Conservation (phyloP, 495 filamentous ascomycete genomes). For the Aspergillus olivimuriae region DNA sequence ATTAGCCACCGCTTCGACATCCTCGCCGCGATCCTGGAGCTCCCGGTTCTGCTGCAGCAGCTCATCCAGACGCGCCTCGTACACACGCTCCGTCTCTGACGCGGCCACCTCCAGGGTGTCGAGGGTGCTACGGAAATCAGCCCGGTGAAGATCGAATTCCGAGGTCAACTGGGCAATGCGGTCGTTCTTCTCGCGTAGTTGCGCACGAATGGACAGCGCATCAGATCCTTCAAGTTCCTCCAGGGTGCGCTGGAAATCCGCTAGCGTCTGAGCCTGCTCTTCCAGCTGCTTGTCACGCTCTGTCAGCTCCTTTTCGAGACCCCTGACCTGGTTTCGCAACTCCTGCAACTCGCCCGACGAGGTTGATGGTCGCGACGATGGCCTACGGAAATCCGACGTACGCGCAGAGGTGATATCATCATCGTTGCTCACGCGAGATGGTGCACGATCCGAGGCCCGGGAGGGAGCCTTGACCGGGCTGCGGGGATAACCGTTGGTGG, state of each 20-base stretch:
- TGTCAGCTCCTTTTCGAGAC: slow-evolving; percentile 59
- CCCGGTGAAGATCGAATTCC: slow-evolving; percentile 92
- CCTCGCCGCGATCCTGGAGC: slow-evolving; percentile 71
- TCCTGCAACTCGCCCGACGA: slow-evolving; percentile 44
- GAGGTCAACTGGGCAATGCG: slow-evolving; percentile 86
- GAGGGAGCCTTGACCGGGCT: slow-evolving; percentile 40
- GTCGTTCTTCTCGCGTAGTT: slow-evolving; percentile 93
- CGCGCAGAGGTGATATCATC: slow-evolving; percentile 29
- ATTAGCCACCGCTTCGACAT: slow-evolving; percentile 82
- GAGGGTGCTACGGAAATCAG: slow-evolving; percentile 93
- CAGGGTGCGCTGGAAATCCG: slow-evolving; percentile 49
- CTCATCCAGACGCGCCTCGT: slow-evolving; percentile 86
- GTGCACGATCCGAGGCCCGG: slow-evolving; percentile 36
- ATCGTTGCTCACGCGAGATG: slow-evolving; percentile 36
- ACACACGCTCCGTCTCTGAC: slow-evolving; percentile 95
- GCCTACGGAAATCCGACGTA: slow-evolving; percentile 37
- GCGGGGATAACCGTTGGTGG: slow-evolving; percentile 28
- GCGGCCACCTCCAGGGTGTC: slow-evolving; percentile 95
- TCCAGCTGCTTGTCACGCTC: slow-evolving; percentile 81
- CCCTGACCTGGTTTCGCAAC: slow-evolving; percentile 57
- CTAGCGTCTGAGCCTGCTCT: slow-evolving; percentile 72
- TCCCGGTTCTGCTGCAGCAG: slow-evolving; percentile 81
- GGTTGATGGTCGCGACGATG: slow-evolving; percentile 31
- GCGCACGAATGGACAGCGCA: slow-evolving; percentile 64
- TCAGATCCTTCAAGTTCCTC: slow-evolving; percentile 73